These are phyloP conservation scores for Xylaria longipes DNA, from an alignment of 495 filamentous ascomycete species.

Conservation along the genomic window DNA sequence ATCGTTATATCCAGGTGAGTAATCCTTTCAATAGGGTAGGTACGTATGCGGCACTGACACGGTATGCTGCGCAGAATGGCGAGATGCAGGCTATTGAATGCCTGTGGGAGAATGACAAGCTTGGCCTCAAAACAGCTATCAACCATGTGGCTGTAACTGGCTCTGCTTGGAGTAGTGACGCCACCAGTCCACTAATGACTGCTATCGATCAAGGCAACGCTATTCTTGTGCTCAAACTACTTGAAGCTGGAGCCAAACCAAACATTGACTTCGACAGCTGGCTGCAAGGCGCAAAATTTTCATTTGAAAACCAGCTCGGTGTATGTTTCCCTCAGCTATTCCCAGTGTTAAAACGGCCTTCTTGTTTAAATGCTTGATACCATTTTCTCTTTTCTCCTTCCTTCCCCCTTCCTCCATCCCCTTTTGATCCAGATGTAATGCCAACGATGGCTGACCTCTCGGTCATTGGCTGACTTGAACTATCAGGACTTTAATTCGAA, in stretches of 20 bases:
- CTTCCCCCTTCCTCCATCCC: neutral
- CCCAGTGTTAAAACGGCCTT: neutral
- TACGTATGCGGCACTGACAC: neutral
- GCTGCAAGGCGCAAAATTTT: constrained; percentile 49
- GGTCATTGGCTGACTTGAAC: constrained; percentile 41
- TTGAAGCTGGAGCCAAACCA: constrained; percentile 48
- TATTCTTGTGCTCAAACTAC: constrained; percentile 46
- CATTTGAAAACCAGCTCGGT: constrained; percentile 25
- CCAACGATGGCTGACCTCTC: neutral
- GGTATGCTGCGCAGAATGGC: neutral
- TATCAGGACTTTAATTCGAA: constrained; percentile 52
- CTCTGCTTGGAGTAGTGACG: constrained; percentile 33
- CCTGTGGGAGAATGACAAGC: constrained; percentile 53
- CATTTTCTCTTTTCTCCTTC: neutral
- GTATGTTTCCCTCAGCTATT: constrained; percentile 28
- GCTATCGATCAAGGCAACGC: constrained; percentile 44
- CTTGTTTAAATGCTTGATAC: neutral
- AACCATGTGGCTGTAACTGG: constrained; percentile 49
- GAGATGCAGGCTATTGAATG: constrained; percentile 4
- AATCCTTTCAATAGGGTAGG: neutral
- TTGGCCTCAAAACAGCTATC: constrained; percentile 13
- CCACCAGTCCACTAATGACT: constrained; percentile 45
- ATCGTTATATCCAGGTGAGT: constrained; percentile 56
- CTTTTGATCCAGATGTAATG: neutral
- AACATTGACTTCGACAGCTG: constrained; percentile 54